Percentiles rank a stretch among this genome's conserved stretches.
Conservation (phyloP, 176 grass and related monocot genomes). For the Saccharum officinarum region DNA sequence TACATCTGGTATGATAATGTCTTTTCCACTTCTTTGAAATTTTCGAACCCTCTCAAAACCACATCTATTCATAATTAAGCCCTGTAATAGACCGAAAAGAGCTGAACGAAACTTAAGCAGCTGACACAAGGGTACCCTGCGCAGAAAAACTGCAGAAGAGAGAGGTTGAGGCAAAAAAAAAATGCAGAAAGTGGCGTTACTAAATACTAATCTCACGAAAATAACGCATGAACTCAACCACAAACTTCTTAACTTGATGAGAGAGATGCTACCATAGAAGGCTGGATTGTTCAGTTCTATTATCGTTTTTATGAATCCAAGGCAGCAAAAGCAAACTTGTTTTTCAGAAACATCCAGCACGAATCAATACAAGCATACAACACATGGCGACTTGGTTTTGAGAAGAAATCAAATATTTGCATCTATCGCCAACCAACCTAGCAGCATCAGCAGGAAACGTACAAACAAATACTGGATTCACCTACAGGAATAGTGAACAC, state of each 20-base stretch:
- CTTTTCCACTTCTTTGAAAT: not conserved
- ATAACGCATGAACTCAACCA: not conserved
- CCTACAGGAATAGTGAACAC: not conserved
- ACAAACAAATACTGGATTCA: not conserved
- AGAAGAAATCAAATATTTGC: not conserved
- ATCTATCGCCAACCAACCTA: not conserved
- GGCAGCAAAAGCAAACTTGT: not conserved
- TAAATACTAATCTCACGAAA: not conserved
- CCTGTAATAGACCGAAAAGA: not conserved
- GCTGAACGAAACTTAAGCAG: not conserved
- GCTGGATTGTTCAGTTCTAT: not conserved
- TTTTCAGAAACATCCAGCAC: not conserved
- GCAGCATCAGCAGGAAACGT: not conserved
- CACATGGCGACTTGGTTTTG: not conserved
- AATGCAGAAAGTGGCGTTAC: not conserved
- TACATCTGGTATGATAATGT: not conserved
- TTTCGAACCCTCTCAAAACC: not conserved
- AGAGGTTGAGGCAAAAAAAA: not conserved
- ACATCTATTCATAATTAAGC: not conserved
- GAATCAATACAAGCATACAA: not conserved
- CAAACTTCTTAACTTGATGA: not conserved
- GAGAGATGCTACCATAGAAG: not conserved
- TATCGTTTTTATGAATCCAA: not conserved
- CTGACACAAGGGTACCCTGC: not conserved
- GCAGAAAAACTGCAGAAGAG: not conserved